Conservation (phyloP, 106 monocot species). For the Ottelia alismoides region DNA sequence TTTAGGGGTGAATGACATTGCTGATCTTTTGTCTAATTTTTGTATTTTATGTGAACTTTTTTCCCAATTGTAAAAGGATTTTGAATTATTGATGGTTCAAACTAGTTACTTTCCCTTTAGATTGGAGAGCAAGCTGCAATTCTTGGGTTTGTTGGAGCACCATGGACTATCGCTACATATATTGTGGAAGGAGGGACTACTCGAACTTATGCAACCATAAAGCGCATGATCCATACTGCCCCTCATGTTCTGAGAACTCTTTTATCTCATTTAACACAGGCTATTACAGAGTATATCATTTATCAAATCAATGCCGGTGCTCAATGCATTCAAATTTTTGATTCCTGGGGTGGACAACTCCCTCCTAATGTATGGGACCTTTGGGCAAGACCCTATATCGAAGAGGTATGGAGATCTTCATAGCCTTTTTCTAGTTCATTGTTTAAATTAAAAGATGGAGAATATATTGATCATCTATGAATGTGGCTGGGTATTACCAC, state of each 20-base stretch:
- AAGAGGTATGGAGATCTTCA: too few relatives aligned
- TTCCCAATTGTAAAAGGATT: too few relatives aligned
- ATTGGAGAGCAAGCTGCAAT: slow-evolving; percentile 78
- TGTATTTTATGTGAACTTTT: too few relatives aligned
- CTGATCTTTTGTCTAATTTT: too few relatives aligned
- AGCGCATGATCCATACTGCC: slow-evolving; percentile 74
- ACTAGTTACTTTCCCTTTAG: slow-evolving; percentile 16
- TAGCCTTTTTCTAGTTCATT: too few relatives aligned
- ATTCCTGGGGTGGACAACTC: slow-evolving; percentile 96
- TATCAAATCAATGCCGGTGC: slow-evolving; percentile 89
- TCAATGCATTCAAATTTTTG: slow-evolving; percentile 93
- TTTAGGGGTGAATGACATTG: too few relatives aligned
- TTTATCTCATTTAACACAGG: slow-evolving; percentile 66
- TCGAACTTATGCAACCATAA: slow-evolving; percentile 69
- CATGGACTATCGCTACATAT: slow-evolving; percentile 98
- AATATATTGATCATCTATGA: too few relatives aligned
- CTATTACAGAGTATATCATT: slow-evolving; percentile 77
- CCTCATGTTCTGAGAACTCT: slow-evolving; percentile 68
- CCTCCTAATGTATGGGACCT: slow-evolving; percentile 87
- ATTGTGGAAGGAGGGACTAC: slow-evolving; percentile 96
- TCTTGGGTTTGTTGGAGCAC: slow-evolving; percentile 93
- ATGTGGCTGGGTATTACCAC: too few relatives aligned
- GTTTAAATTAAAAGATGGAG: too few relatives aligned
- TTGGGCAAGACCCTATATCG: slow-evolving; percentile 94
- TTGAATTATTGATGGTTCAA: not conserved